phyloP scores from a whole-genome alignment of 768 basidiomycete species.

The Rickenella mellea region DNA sequence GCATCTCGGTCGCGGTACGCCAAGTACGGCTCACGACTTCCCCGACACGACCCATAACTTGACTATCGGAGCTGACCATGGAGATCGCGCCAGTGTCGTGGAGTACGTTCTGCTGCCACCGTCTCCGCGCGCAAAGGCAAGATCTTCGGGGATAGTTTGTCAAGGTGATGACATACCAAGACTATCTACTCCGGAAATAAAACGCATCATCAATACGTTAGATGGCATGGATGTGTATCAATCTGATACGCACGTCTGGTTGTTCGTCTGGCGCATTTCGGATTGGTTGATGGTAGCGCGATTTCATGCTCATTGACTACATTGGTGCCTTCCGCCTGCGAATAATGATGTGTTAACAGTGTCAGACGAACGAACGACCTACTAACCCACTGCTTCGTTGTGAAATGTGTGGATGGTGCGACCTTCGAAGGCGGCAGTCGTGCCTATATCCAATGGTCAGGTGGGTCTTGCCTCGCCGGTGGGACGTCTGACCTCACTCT shows the following conservation, averaged over 20 bases:
- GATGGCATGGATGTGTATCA: neutral
- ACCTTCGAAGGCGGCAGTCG: slow-evolving; percentile 80
- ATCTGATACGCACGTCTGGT: slow-evolving; percentile 63
- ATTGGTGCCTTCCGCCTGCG: slow-evolving; percentile 84
- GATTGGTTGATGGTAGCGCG: slow-evolving; percentile 92
- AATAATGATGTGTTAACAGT: too few species aligned
- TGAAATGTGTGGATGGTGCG: slow-evolving; percentile 97
- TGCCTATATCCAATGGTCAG: slow-evolving; percentile 39
- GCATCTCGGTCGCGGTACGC: slow-evolving; percentile 96
- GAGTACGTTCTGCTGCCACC: slow-evolving; percentile 87
- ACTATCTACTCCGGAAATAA: slow-evolving; percentile 77
- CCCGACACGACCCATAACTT: slow-evolving; percentile 97
- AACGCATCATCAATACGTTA: slow-evolving; percentile 2
- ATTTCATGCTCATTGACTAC: slow-evolving; percentile 87
- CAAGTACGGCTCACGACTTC: slow-evolving; percentile 91
- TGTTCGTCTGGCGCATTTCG: slow-evolving; percentile 98
- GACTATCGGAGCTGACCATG: slow-evolving; percentile 94
- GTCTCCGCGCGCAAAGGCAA: slow-evolving; percentile 94
- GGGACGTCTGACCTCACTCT: slow-evolving; percentile 44
- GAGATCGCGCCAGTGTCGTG: slow-evolving; percentile 91
- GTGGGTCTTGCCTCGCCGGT: too few species aligned
- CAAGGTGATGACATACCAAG: slow-evolving; percentile 99
- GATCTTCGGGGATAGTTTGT: slow-evolving; percentile 85
- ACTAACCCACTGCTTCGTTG: slow-evolving; percentile 84
- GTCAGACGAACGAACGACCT: too few species aligned